A percentile compares a stretch with the other conserved stretches of the same genome.
Evolutionary conservation across 2,329 filamentous ascomycete genomes (phyloP).

Genomic region (Alternaria sp.): DNA sequence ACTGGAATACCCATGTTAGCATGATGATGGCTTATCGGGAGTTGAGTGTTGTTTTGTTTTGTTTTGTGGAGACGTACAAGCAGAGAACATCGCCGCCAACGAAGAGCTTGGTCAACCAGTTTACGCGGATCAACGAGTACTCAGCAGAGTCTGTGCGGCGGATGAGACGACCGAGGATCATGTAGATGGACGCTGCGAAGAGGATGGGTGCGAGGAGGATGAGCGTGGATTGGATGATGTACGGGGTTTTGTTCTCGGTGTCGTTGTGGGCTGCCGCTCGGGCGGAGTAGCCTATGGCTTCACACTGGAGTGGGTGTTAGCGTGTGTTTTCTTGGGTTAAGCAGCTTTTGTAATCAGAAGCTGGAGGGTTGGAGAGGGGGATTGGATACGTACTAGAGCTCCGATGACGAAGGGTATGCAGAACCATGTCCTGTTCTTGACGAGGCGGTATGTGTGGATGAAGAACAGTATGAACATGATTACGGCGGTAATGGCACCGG

Average conservation of each 20-base stretch:
- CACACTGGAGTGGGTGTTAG: conserved; percentile 28
- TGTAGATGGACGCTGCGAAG: conserved; percentile 57
- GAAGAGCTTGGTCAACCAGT: conserved; percentile 61
- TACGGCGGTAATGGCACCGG: conserved; percentile 55
- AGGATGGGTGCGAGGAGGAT: conserved; percentile 49
- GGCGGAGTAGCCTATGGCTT: conserved; percentile 51
- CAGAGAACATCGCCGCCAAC: conserved; percentile 62
- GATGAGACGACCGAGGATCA: conserved; percentile 54
- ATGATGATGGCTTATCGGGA: background rate
- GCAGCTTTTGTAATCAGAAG: background rate
- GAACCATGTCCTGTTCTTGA: conserved; percentile 57
- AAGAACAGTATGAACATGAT: conserved; percentile 55
- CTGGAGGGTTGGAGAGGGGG: conserved; percentile 46
- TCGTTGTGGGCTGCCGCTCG: conserved; percentile 47
- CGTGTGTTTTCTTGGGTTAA: background rate
- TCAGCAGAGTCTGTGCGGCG: conserved; percentile 49
- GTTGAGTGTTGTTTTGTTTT: background rate
- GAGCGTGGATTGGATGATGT: conserved; percentile 50
- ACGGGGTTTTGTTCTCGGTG: conserved; percentile 35
- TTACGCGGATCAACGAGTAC: conserved; percentile 52
- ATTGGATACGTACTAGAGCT: conserved; percentile 37
- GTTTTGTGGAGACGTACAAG: conserved; percentile 41
- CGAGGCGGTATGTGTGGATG: conserved; percentile 53
- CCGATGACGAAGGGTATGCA: conserved; percentile 58
- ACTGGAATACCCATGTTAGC: background rate